Conservation (phyloP, 116 monocot genomes). For the Dioscorea cayenensis region DNA sequence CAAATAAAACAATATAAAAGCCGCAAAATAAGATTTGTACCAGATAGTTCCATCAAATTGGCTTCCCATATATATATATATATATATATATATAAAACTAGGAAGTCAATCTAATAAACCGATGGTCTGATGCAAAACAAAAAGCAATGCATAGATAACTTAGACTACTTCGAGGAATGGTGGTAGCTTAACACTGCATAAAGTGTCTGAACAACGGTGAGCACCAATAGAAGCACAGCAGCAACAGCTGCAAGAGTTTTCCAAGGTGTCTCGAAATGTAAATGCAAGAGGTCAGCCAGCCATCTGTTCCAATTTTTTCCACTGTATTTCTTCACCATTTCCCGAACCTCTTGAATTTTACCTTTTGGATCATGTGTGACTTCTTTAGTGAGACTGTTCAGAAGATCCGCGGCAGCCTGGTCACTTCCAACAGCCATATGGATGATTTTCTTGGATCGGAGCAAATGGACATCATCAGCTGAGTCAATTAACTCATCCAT, state of each 20-base stretch:
- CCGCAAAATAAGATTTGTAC: too few relatives aligned
- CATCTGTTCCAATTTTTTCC: conserved; percentile 52
- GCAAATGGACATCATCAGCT: conserved; percentile 50
- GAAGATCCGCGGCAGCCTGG: conserved; percentile 73
- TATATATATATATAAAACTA: too few relatives aligned
- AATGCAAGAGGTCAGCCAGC: conserved; percentile 64
- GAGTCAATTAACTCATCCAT: conserved; percentile 90
- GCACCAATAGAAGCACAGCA: conserved; percentile 51
- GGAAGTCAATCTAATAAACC: too few relatives aligned
- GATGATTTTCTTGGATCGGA: conserved; percentile 47
- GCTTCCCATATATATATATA: too few relatives aligned
- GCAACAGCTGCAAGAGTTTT: conserved; percentile 55
- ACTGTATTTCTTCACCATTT: conserved; percentile 51
- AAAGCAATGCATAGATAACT: too few relatives aligned
- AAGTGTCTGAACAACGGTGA: conserved; percentile 55
- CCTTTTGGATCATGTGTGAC: conserved; percentile 54
- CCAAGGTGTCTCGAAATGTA: conserved; percentile 81
- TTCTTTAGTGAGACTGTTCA: conserved; percentile 60
- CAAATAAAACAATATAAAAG: too few relatives aligned
- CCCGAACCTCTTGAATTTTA: conserved; percentile 35
- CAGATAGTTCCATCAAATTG: too few relatives aligned
- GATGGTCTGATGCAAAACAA: too few relatives aligned
- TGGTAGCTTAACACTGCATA: conserved; percentile 43
- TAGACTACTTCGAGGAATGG: not conserved
- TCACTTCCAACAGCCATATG: conserved; percentile 72